A percentile compares a stretch with the other conserved stretches of the same genome.
Conservation (phyloP, 2,329 filamentous ascomycete genomes). For the Cladosporium sp. region DNA sequence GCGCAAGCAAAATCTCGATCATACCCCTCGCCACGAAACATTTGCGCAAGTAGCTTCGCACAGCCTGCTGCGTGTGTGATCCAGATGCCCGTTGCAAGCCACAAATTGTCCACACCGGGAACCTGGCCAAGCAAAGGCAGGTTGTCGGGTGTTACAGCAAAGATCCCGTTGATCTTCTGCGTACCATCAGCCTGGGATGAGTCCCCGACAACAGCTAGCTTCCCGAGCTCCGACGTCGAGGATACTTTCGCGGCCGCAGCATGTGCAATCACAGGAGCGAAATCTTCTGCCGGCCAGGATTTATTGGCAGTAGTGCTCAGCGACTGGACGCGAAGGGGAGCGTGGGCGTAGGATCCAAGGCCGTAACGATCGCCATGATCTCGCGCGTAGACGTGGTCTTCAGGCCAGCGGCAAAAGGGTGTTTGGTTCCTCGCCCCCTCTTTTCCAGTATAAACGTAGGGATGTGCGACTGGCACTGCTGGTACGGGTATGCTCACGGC, state of each 20-base stretch:
- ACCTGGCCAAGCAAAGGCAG: slow-evolving; percentile 31
- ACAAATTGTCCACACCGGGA: slow-evolving; percentile 23
- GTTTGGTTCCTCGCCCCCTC: slow-evolving; percentile 10
- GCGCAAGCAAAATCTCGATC: neutral
- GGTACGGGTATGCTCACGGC: slow-evolving; percentile 25
- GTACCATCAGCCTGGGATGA: neutral
- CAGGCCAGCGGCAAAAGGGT: slow-evolving; percentile 34
- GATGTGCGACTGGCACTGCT: slow-evolving; percentile 33
- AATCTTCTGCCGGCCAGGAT: neutral
- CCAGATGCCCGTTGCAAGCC: slow-evolving; percentile 33
- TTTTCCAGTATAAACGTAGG: slow-evolving; percentile 30
- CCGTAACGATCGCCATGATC: slow-evolving; percentile 33
- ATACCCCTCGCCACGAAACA: slow-evolving; percentile 5
- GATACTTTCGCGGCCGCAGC: neutral
- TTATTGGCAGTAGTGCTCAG: slow-evolving; percentile 22
- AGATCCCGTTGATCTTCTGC: slow-evolving; percentile 28
- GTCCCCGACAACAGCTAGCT: neutral
- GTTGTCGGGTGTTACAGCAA: slow-evolving; percentile 34
- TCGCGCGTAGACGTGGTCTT: slow-evolving; percentile 33
- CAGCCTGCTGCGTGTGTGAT: slow-evolving; percentile 33
- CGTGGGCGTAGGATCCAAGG: slow-evolving; percentile 32
- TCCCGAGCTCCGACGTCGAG: neutral
- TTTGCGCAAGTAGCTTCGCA: slow-evolving; percentile 23
- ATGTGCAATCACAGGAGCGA: neutral
- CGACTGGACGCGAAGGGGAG: slow-evolving; percentile 21